Evolutionary conservation across 169 alveolate species (phyloP).

Genomic region (Plasmodium inui): DNA sequence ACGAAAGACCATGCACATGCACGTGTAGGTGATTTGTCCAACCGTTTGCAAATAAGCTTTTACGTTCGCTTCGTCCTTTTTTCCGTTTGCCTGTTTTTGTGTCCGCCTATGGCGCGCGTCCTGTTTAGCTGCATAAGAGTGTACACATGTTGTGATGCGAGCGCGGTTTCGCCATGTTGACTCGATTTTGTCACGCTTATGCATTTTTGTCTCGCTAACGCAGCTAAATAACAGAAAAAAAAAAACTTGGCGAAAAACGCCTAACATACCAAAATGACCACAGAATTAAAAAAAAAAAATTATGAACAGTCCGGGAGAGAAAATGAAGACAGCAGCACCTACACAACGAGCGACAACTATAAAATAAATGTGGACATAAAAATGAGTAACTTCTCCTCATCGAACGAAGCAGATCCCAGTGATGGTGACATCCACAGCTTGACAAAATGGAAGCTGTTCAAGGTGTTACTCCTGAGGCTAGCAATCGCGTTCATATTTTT

Average conservation of each 20-base stretch:
- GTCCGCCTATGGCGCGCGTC: background rate
- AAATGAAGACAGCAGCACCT: conserved; percentile 1
- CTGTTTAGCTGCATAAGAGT: background rate
- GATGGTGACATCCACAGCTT: background rate
- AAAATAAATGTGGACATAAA: conserved; percentile 28
- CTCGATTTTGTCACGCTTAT: background rate
- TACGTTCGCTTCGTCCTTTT: conserved; percentile 1
- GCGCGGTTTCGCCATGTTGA: background rate
- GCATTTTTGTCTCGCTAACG: background rate
- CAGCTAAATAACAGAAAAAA: background rate
- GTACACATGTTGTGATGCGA: background rate
- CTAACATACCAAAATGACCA: background rate
- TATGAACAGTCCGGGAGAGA: conserved; percentile 10
- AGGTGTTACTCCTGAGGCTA: conserved; percentile 38
- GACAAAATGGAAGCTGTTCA: conserved; percentile 34
- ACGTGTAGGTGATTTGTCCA: background rate
- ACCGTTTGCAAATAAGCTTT: background rate
- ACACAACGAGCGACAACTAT: background rate
- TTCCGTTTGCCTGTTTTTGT: background rate
- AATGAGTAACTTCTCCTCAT: background rate
- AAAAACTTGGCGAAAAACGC: background rate
- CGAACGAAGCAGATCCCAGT: background rate
- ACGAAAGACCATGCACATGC: background rate
- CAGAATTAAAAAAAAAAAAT: background rate
- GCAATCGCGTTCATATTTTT: conserved; percentile 20